Conservation (phyloP, 2,329 filamentous ascomycete genomes). For the Aspergillus brunneoviolaceus region DNA sequence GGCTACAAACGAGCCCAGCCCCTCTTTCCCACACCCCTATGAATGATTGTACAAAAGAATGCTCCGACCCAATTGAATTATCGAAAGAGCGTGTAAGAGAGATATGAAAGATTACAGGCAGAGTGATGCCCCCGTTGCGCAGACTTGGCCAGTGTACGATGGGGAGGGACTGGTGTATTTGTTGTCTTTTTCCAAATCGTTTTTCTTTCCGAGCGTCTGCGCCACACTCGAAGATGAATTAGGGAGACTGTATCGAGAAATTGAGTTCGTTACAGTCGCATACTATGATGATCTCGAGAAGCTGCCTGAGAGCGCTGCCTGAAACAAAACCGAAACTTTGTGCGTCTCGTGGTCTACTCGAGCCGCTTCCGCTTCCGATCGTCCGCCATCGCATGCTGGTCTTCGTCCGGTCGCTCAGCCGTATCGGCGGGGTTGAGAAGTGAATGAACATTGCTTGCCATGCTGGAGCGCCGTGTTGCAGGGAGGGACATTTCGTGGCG, state of each 20-base stretch:
- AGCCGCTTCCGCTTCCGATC: slow-evolving; percentile 63
- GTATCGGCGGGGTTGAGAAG: slow-evolving; percentile 69
- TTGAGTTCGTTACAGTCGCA: not conserved
- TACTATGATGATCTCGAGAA: not conserved
- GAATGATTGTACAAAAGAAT: slow-evolving; percentile 16
- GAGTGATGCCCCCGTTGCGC: slow-evolving; percentile 8
- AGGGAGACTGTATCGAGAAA: not conserved
- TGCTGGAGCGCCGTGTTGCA: slow-evolving; percentile 66
- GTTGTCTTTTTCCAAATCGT: not conserved
- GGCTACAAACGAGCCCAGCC: not conserved
- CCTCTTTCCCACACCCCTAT: not conserved
- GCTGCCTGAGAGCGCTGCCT: not conserved
- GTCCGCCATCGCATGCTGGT: slow-evolving; percentile 54
- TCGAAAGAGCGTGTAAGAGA: not conserved
- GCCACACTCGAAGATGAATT: not conserved
- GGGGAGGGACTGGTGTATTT: not conserved
- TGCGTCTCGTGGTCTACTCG: slow-evolving; percentile 35
- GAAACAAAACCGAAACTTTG: not conserved
- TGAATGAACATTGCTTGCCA: slow-evolving; percentile 69
- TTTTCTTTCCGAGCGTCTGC: slow-evolving; percentile 3
- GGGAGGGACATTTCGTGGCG: slow-evolving; percentile 49
- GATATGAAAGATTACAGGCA: slow-evolving; percentile 7
- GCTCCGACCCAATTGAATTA: slow-evolving; percentile 5
- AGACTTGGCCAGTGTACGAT: not conserved
- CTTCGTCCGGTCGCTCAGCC: slow-evolving; percentile 64